Percentiles rank a stretch among this genome's conserved stretches.
These are phyloP conservation scores for Davidsoniella australis DNA, from an alignment of 2,329 filamentous ascomycete species.

Conservation along the genomic window DNA sequence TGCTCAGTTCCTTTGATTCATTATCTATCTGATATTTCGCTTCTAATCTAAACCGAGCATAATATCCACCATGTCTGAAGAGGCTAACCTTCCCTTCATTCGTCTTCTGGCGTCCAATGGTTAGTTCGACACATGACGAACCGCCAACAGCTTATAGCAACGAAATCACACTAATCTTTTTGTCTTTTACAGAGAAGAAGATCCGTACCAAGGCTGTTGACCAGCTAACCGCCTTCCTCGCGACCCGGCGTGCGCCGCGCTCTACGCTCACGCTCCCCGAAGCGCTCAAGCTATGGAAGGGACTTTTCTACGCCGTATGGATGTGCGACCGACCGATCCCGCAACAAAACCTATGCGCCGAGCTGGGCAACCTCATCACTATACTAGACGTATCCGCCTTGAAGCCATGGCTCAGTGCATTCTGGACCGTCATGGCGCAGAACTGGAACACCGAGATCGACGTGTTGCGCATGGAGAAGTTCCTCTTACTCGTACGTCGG, in stretches of 20 bases:
- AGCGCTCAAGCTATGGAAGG: slow-evolving; percentile 82
- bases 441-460: slow-evolving; percentile 60
- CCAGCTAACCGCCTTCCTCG: slow-evolving; percentile 63
- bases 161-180: neutral
- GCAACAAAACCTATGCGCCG: slow-evolving; percentile 66
- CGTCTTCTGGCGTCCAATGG: slow-evolving; percentile 73
- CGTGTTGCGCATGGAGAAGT: slow-evolving; percentile 77
- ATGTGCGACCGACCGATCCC: slow-evolving; percentile 81
- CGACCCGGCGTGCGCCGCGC: slow-evolving; percentile 23
- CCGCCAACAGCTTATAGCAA: neutral
- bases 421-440: slow-evolving; percentile 52
- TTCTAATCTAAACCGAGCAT: neutral
- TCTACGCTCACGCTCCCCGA: slow-evolving; percentile 46
- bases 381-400: slow-evolving; percentile 27
- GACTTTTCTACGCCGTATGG: slow-evolving; percentile 84
- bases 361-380: slow-evolving; percentile 49
- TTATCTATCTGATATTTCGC: neutral
- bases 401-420: slow-evolving; percentile 29
- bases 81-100: slow-evolving; percentile 52
- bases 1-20: neutral
- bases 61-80: slow-evolving; percentile 22
- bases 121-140: slow-evolving; percentile 24
- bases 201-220: slow-evolving; percentile 60
- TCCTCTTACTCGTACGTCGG: slow-evolving; percentile 65
- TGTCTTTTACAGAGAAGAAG: slow-evolving; percentile 49